Conservation (phyloP, 306 rosid genomes). For the Lathyrus aphaca region DNA sequence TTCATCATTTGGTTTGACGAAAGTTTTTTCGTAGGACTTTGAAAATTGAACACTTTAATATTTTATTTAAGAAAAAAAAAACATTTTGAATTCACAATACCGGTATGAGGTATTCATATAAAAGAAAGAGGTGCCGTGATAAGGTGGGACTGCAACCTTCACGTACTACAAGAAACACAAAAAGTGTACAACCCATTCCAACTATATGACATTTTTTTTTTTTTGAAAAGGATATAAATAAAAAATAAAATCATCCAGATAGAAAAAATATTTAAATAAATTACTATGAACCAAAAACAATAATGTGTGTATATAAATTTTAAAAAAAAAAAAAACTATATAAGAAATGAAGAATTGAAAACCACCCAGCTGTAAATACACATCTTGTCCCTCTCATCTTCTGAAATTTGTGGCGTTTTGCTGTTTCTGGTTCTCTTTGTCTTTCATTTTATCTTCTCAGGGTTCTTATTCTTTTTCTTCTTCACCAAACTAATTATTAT, state of each 20-base stretch:
- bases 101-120: neutral
- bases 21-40: too few species aligned
- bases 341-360: conserved; percentile 33
- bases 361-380: conserved; percentile 61
- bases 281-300: neutral
- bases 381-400: conserved; percentile 40
- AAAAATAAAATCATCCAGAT: neutral
- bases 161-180: conserved; percentile 54
- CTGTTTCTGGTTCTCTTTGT: conserved; percentile 46
- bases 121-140: conserved; percentile 57
- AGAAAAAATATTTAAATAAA: neutral
- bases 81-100: too few species aligned
- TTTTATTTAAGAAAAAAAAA: too few species aligned
- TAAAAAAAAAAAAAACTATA: neutral
- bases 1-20: too few species aligned
- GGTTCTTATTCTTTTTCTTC: conserved; percentile 38
- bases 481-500: conserved; percentile 38
- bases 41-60: too few species aligned
- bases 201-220: neutral
- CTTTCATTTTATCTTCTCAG: conserved; percentile 47
- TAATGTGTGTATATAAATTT: neutral
- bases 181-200: conserved; percentile 14
- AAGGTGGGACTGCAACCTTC: conserved; percentile 52
- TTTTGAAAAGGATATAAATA: too few species aligned
- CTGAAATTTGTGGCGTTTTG: conserved; percentile 49